These are phyloP conservation scores for Alternaria incomplexa DNA, from an alignment of 2,329 filamentous ascomycete species.

Conservation along the genomic window DNA sequence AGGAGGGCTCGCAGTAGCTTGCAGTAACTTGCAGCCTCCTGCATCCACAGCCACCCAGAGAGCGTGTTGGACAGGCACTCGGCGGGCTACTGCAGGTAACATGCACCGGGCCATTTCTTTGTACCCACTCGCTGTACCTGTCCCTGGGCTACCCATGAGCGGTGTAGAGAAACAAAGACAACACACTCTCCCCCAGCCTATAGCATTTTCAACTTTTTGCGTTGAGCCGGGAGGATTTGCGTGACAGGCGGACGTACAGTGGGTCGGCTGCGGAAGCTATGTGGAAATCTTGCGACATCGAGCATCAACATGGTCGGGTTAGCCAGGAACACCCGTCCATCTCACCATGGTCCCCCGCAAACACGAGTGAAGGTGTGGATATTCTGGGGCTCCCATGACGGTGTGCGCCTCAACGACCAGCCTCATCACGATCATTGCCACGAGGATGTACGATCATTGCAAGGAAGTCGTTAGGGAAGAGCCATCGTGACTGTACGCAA, in stretches of 20 bases:
- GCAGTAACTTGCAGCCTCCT: conserved; percentile 27
- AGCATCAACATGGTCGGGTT: conserved; percentile 5
- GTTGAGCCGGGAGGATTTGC: conserved; percentile 5
- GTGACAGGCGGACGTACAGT: conserved; percentile 27
- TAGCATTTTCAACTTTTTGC: conserved; percentile 17
- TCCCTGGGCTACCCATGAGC: conserved; percentile 33
- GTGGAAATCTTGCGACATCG: conserved; percentile 24
- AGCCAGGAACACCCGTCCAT: conserved; percentile 19
- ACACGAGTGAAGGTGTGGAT: conserved; percentile 10
- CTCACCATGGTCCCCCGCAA: conserved; percentile 12
- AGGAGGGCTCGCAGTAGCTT: conserved; percentile 32
- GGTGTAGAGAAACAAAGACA: conserved; percentile 40
- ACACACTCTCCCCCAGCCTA: conserved; percentile 32
- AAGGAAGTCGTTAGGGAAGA: conserved; percentile 5
- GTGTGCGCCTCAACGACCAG: conserved; percentile 9
- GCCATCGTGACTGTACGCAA: background rate
- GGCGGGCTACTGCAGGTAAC: conserved; percentile 40
- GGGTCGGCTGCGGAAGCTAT: conserved; percentile 21
- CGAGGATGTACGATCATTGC: conserved; percentile 12
- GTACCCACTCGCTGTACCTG: conserved; percentile 34
- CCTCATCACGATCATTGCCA: conserved; percentile 15
- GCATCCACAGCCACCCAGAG: conserved; percentile 29
- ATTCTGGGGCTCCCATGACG: background rate
- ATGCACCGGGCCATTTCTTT: conserved; percentile 22
- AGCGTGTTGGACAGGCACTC: conserved; percentile 31